phyloP scores from a whole-genome alignment of 495 filamentous ascomycete genomes.

The Aspergillus sclerotiicarbonarius region DNA sequence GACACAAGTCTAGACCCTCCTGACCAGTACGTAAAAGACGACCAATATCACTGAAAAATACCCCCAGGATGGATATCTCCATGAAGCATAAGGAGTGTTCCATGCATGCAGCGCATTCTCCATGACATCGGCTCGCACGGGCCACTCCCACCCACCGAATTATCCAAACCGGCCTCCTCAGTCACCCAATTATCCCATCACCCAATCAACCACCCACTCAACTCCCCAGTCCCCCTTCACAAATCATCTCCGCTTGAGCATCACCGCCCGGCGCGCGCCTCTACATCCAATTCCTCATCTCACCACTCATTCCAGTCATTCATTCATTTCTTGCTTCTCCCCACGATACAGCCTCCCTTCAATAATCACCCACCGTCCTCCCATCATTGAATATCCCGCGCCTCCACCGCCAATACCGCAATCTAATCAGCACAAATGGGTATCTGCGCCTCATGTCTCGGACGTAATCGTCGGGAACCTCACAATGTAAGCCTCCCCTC shows the following conservation, averaged over 20 bases:
- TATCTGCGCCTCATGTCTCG: constrained; percentile 52
- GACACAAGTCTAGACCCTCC: no score
- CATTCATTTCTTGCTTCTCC: background rate
- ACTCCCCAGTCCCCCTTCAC: background rate
- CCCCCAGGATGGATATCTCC: no score
- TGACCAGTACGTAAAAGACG: no score
- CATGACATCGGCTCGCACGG: constrained; percentile 16
- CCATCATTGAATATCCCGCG: constrained; percentile 28
- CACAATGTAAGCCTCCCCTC: constrained; percentile 43
- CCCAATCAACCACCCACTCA: background rate
- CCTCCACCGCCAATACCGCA: constrained; percentile 17
- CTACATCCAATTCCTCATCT: background rate
- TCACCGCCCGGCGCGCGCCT: constrained; percentile 5
- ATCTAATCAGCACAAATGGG: constrained; percentile 40
- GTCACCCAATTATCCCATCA: constrained; percentile 1
- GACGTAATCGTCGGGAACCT: constrained; percentile 41
- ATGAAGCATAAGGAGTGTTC: no score
- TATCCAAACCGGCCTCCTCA: background rate
- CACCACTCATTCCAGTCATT: background rate
- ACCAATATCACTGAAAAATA: no score
- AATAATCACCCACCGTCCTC: constrained; percentile 3
- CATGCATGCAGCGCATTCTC: background rate
- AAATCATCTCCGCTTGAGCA: constrained; percentile 2
- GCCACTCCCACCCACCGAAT: constrained; percentile 8
- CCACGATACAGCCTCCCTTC: background rate